Evolutionary conservation across 1,284 basidiomycete species (phyloP).

Genomic region (Tylopilus sp.): DNA sequence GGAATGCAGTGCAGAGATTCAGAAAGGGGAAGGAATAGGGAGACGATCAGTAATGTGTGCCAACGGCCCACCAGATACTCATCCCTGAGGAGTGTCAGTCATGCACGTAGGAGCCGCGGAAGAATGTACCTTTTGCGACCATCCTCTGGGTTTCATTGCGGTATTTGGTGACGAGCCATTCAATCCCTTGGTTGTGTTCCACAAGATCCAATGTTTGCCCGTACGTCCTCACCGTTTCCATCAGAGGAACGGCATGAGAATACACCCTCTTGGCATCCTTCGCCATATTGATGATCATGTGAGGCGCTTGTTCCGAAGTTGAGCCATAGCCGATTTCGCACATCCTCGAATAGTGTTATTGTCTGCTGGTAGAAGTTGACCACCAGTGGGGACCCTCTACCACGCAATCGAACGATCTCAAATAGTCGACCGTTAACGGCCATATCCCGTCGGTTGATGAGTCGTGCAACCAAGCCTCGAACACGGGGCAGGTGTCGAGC

Average conservation of each 20-base stretch:
- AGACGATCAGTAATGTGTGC: no score
- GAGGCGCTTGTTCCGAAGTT: constrained; percentile 96
- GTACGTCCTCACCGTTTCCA: constrained; percentile 98
- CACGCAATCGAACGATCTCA: constrained; percentile 89
- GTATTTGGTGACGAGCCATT: constrained; percentile 94
- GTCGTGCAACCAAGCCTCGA: constrained; percentile 96
- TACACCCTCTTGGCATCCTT: constrained; percentile 99
- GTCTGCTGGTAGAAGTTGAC: constrained; percentile 99
- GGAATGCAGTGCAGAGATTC: no score
- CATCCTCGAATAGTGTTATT: constrained; percentile 98
- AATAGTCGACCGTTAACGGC: constrained; percentile 96
- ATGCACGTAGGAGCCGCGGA: background rate
- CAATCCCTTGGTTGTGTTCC: constrained; percentile 90
- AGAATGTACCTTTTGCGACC: constrained; percentile 79
- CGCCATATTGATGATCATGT: constrained; percentile 95
- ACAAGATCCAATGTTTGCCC: constrained; percentile 94
- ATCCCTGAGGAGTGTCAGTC: constrained; percentile 65
- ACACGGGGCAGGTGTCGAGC: constrained; percentile 94
- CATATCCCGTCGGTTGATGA: constrained; percentile 94
- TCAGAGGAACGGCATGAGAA: constrained; percentile 97
- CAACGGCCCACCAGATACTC: constrained; percentile 97
- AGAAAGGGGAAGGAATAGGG: no score
- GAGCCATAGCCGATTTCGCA: constrained; percentile 95
- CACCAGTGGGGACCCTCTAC: constrained; percentile 87
- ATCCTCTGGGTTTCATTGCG: constrained; percentile 92